Base-by-base conservation (phyloP, 129 eudicot genomes). In the Helichrysum umbraculigerum region DNA sequence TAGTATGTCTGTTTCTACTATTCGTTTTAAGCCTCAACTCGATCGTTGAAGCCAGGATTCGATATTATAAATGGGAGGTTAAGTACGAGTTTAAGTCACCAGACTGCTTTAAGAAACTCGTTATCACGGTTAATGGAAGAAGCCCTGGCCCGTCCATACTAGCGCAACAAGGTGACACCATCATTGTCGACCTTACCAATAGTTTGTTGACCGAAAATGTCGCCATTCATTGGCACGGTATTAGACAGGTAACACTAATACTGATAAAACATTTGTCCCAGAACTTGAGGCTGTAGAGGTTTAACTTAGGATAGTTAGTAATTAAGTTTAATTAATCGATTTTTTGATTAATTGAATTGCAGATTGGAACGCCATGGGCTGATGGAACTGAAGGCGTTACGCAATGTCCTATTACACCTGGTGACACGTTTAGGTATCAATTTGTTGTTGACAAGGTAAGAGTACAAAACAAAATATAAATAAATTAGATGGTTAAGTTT, bases 201-300 rank as follows among this genome's bases (percentile, higher is more conserved):
- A 87, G 86, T 57, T 67, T 94, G 84, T n/a, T 82, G 15, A 94
- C 99, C 2, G 99, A 94, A 67, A 86, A 86, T 76, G 89, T 87
- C 44, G 93, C 96, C 2, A 84, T 94, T 42, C 99, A 94, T 71
- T 91, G 97, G 99, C 99, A 94, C 61, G 97, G 94, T 7, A 94
- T 94, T 34, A 66, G 96, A 82, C 99, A 94, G 94, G 97, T 94
- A 61, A n/a, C 5, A 32, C 39, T 10, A 32, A 16, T 12, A 29
- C 17, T 0, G 39, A 63, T 33, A 7, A 29, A 11, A 1, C 20
- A 5, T 17, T 21, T 29, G 37, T n/a, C 9, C 50, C 16, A 28
- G 28, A 25, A 25, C 28, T 25, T 25, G 28, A 25, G 28, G 28
- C 1, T 25, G 28, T 25, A 25, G 28, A 25, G 28, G 28, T 25